A percentile compares a stretch with the other conserved stretches of the same genome.
Conservation (phyloP, 371 early-diverging fungal species). For the Vairimorpha necatrix region DNA sequence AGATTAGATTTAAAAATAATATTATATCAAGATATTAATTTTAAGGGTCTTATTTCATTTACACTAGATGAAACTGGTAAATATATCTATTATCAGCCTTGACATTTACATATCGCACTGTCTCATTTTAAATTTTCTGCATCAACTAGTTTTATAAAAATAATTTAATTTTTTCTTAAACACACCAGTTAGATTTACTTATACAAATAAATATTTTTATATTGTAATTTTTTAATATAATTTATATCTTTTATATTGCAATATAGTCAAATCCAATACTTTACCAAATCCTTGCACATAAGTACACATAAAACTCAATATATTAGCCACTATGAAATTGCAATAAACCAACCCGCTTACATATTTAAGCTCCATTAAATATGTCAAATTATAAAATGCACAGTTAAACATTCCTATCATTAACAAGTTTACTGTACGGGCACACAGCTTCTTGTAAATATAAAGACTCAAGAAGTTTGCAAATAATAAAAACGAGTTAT, state of each 20-base stretch:
- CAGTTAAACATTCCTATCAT: neutral
- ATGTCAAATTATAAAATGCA: conserved; percentile 7
- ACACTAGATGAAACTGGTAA: no score
- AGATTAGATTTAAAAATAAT: no score
- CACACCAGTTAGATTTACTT: no score
- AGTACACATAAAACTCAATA: conserved; percentile 11
- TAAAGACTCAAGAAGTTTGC: conserved; percentile 39
- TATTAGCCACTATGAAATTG: conserved; percentile 20
- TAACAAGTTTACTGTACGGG: conserved; percentile 14
- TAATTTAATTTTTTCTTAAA: no score
- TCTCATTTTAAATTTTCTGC: no score
- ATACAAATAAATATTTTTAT: no score
- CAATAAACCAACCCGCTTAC: conserved; percentile 34
- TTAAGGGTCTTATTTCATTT: no score
- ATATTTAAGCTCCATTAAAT: conserved; percentile 19
- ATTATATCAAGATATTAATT: no score
- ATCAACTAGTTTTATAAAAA: no score
- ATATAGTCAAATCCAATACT: neutral
- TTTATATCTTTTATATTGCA: neutral
- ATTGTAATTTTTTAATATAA: neutral
- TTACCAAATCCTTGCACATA: conserved; percentile 6
- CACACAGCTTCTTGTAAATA: conserved; percentile 26
- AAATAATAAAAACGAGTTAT: conserved; percentile 35
- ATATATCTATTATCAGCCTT: no score
- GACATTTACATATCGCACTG: no score